Percentiles rank a stretch among this genome's conserved stretches.
These are phyloP conservation scores for Parachlorella kessleri DNA, from an alignment of 139 green algal species.

Conservation along the genomic window DNA sequence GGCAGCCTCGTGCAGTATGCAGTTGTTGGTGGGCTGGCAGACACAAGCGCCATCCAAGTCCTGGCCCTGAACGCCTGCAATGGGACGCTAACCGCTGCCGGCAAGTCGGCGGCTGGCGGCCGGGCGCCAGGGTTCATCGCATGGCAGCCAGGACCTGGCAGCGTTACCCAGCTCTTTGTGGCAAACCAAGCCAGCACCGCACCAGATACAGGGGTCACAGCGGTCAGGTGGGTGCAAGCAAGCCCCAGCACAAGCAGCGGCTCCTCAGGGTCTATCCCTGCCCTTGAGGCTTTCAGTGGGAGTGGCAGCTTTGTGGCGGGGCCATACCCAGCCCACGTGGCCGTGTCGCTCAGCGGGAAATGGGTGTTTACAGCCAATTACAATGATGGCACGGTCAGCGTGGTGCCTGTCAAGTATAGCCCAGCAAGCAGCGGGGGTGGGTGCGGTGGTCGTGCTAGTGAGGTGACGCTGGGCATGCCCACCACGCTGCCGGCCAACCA, in stretches of 20 bases:
- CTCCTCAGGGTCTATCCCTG: no score
- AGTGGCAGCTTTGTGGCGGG: not conserved
- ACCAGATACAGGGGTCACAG: not conserved
- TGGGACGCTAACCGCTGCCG: not conserved
- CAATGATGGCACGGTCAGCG: not conserved
- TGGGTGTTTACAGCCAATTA: not conserved
- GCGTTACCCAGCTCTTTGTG: not conserved
- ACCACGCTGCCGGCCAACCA: no score
- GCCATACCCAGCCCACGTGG: not conserved
- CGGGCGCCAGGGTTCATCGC: not conserved
- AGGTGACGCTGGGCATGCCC: not conserved
- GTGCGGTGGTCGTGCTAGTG: no score
- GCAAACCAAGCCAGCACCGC: not conserved
- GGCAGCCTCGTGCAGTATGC: no score
- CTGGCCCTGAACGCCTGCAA: not conserved
- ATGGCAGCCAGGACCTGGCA: not conserved
- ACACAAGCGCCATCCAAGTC: no score
- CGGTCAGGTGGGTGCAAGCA: not conserved
- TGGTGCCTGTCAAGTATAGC: not conserved
- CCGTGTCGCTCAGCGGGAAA: not conserved
- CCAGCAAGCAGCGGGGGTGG: no score
- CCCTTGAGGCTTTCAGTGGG: not conserved
- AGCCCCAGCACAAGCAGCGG: no score
- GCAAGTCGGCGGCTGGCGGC: not conserved
- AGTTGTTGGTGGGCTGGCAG: no score